Percentiles rank a stretch among this genome's conserved stretches.
These are phyloP conservation scores for Neurospora terricola DNA, from an alignment of 495 filamentous ascomycete genomes.

Conservation along the genomic window DNA sequence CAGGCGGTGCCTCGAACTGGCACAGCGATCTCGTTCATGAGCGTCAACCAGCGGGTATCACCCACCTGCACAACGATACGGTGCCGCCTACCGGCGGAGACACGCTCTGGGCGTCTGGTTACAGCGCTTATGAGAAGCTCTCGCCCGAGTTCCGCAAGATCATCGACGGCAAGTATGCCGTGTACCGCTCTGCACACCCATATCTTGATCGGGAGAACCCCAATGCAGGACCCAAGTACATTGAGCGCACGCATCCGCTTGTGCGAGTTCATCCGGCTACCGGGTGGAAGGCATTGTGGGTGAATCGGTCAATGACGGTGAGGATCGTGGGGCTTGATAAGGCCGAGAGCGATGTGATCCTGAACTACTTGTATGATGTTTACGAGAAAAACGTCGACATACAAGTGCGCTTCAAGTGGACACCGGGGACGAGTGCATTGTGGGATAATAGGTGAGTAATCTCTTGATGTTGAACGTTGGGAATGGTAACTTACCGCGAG, in stretches of 20 bases:
- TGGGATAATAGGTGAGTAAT: slow-evolving; percentile 53
- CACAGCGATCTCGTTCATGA: slow-evolving; percentile 65
- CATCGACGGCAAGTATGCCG: slow-evolving; percentile 57
- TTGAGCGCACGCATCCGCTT: slow-evolving; percentile 57
- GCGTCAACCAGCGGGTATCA: slow-evolving; percentile 58
- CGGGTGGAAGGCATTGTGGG: slow-evolving; percentile 62
- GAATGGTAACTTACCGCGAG: neutral
- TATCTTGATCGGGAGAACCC: slow-evolving; percentile 58
- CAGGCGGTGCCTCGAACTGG: slow-evolving; percentile 57
- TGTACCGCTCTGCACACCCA: slow-evolving; percentile 55
- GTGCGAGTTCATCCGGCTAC: slow-evolving; percentile 64
- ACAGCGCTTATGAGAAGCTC: slow-evolving; percentile 62
- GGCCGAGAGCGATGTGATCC: slow-evolving; percentile 56
- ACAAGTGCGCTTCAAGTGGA: slow-evolving; percentile 59
- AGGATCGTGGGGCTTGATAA: slow-evolving; percentile 56
- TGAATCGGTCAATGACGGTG: slow-evolving; percentile 56
- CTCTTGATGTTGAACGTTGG: neutral
- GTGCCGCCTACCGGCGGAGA: slow-evolving; percentile 57
- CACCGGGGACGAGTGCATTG: slow-evolving; percentile 46
- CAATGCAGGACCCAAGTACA: slow-evolving; percentile 47
- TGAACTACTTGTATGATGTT: slow-evolving; percentile 56
- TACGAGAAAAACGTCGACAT: slow-evolving; percentile 59
- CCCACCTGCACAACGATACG: slow-evolving; percentile 59
- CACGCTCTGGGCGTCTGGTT: slow-evolving; percentile 63
- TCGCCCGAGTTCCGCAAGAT: slow-evolving; percentile 59